Evolutionary conservation across 1,284 basidiomycete genomes (phyloP).

Genomic region (Trametes hirsuta): DNA sequence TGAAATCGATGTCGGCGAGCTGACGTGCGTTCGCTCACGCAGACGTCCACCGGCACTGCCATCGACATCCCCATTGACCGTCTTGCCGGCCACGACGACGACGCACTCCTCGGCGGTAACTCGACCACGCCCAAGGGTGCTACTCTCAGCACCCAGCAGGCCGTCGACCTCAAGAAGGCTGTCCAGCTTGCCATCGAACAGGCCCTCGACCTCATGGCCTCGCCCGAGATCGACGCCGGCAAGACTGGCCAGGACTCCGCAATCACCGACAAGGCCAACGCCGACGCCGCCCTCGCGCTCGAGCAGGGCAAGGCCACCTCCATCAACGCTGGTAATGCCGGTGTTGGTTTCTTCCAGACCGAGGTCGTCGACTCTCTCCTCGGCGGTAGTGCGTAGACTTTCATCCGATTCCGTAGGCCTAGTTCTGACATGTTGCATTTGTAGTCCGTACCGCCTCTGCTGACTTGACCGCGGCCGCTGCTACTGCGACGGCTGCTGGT

Average conservation of each 20-base stretch:
- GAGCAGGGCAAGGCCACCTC: conserved; percentile 2
- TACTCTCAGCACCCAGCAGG: conserved; percentile 3
- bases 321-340: conserved; percentile 17
- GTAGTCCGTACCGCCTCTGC: conserved; percentile 6
- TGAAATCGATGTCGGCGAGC: neutral
- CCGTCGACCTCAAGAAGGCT: conserved; percentile 15
- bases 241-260: conserved; percentile 3
- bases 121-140: conserved; percentile 4
- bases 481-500: conserved; percentile 1
- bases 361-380: conserved; percentile 12
- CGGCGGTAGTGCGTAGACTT: conserved; percentile 2
- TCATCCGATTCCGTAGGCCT: too few relatives aligned
- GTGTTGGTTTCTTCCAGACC: conserved; percentile 13
- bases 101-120: conserved; percentile 9
- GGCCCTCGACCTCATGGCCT: conserved; percentile 6
- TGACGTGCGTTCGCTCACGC: neutral
- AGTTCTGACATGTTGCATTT: too few relatives aligned
- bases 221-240: conserved; percentile 10
- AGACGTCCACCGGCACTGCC: conserved; percentile 13
- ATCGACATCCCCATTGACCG: conserved; percentile 15
- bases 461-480: conserved; percentile 2
- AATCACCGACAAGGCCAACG: conserved; percentile 13
- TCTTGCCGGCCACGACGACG: conserved; percentile 12
- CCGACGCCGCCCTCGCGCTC: neutral
- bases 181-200: conserved; percentile 9